Percentiles rank a stretch among this genome's conserved stretches.
These are phyloP conservation scores for Argentina anserina DNA, from an alignment of 306 rosid species.

Conservation along the genomic window DNA sequence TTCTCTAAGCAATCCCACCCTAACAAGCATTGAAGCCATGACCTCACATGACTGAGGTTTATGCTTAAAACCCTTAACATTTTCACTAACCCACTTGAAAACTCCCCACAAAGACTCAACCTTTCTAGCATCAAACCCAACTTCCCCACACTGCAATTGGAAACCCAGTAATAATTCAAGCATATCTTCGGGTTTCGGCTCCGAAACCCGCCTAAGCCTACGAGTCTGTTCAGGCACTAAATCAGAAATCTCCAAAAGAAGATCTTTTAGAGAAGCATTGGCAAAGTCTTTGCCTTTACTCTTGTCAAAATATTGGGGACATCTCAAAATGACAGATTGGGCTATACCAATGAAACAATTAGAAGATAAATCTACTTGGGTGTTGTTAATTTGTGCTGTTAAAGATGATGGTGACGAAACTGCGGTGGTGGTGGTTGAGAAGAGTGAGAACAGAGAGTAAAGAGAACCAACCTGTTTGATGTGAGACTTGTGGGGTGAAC, in stretches of 20 bases:
- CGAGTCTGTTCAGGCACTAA: constrained; percentile 55
- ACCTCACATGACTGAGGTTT: constrained; percentile 45
- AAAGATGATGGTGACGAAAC: constrained; percentile 3
- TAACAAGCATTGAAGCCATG: constrained; percentile 67
- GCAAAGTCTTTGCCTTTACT: constrained; percentile 28
- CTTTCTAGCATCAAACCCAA: constrained; percentile 42
- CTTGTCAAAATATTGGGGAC: constrained; percentile 26
- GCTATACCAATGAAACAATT: constrained; percentile 44
- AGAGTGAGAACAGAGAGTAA: constrained; percentile 16
- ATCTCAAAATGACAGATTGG: constrained; percentile 38
- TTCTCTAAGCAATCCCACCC: constrained; percentile 52
- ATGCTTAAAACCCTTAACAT: constrained; percentile 36
- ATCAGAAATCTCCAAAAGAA: constrained; percentile 56
- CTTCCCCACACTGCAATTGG: constrained; percentile 34
- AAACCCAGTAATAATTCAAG: constrained; percentile 52
- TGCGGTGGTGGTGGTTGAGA: constrained; percentile 11
- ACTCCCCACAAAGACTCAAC: constrained; percentile 59
- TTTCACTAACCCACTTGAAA: constrained; percentile 48
- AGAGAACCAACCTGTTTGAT: constrained; percentile 34
- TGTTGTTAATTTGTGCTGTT: constrained; percentile 6
- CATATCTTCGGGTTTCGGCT: constrained; percentile 49
- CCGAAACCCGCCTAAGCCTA: constrained; percentile 46
- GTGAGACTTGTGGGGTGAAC: constrained; percentile 18
- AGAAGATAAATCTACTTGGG: constrained; percentile 23
- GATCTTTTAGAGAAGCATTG: constrained; percentile 39